These are phyloP conservation scores for Calonectria montana DNA, from an alignment of 2,329 filamentous ascomycete species.

Conservation along the genomic window DNA sequence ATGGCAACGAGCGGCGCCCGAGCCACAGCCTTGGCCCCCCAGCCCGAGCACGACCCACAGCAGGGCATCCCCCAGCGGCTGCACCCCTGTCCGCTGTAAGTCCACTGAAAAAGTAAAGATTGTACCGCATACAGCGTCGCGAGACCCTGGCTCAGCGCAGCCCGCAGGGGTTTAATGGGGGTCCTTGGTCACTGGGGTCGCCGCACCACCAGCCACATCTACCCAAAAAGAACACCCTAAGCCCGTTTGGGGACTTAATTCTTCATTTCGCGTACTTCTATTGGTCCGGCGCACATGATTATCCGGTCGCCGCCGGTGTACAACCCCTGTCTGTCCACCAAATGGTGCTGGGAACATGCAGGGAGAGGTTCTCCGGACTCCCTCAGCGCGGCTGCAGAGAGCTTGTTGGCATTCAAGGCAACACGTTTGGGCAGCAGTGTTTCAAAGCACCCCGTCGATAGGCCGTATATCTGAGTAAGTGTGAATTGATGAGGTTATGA, in stretches of 20 bases:
- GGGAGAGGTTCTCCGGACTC: slow-evolving; percentile 37
- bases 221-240: slow-evolving; percentile 33
- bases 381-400: slow-evolving; percentile 24
- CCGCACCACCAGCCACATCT: slow-evolving; percentile 34
- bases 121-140: slow-evolving; percentile 14
- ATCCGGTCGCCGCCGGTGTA: slow-evolving; percentile 42
- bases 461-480: background rate
- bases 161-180: slow-evolving; percentile 15
- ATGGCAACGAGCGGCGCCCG: slow-evolving; percentile 19
- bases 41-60: slow-evolving; percentile 19
- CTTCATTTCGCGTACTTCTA: slow-evolving; percentile 24
- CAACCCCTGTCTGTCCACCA: slow-evolving; percentile 31
- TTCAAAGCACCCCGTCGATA: background rate
- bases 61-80: slow-evolving; percentile 8
- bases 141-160: slow-evolving; percentile 28
- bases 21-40: slow-evolving; percentile 26
- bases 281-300: slow-evolving; percentile 45
- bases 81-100: slow-evolving; percentile 27
- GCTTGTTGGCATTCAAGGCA: slow-evolving; percentile 10
- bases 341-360: slow-evolving; percentile 24
- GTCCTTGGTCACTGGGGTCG: slow-evolving; percentile 22
- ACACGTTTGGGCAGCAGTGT: slow-evolving; percentile 8
- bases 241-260: slow-evolving; percentile 41
- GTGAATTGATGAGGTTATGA: background rate
- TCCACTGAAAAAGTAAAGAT: slow-evolving; percentile 22